Evolutionary conservation across 139 green algal species (phyloP).

Genomic region (Chlamydomonas urium): DNA sequence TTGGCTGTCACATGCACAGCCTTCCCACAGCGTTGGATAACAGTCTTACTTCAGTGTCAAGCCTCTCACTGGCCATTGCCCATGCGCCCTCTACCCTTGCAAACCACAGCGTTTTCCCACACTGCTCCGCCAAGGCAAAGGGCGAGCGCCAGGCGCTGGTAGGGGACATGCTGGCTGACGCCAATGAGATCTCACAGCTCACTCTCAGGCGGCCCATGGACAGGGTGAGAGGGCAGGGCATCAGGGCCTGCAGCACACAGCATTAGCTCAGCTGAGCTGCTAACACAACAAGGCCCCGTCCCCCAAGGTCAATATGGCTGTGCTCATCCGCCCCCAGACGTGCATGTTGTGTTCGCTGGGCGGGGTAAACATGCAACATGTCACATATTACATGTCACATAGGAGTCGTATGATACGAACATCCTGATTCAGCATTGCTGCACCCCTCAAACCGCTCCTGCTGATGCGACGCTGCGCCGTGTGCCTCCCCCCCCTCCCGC

Average conservation of each 20-base stretch:
- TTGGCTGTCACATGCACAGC: too few relatives aligned
- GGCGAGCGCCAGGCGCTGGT: constrained; percentile 58
- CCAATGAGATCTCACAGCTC: constrained; percentile 66
- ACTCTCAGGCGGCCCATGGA: constrained; percentile 67
- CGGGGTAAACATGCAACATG: too few relatives aligned
- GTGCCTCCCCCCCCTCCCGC: background rate
- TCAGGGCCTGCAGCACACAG: too few relatives aligned
- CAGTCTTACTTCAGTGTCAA: too few relatives aligned
- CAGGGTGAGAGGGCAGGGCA: constrained; percentile 24
- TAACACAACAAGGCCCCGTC: too few relatives aligned
- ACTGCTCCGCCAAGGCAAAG: constrained; percentile 71
- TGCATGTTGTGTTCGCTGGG: too few relatives aligned
- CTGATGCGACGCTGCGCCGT: background rate
- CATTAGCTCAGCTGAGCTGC: too few relatives aligned
- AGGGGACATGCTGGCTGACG: constrained; percentile 55
- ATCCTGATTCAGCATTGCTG: background rate
- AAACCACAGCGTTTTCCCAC: constrained; percentile 80
- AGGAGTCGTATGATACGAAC: background rate
- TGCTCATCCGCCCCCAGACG: too few relatives aligned
- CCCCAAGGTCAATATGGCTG: too few relatives aligned
- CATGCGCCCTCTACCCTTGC: background rate
- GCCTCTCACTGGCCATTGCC: too few relatives aligned
- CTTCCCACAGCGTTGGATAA: too few relatives aligned
- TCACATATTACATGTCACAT: constrained; percentile 4
- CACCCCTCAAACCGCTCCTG: background rate